Base-by-base conservation (phyloP, 2,329 filamentous ascomycete genomes). In the Harringtonia lauricola region DNA sequence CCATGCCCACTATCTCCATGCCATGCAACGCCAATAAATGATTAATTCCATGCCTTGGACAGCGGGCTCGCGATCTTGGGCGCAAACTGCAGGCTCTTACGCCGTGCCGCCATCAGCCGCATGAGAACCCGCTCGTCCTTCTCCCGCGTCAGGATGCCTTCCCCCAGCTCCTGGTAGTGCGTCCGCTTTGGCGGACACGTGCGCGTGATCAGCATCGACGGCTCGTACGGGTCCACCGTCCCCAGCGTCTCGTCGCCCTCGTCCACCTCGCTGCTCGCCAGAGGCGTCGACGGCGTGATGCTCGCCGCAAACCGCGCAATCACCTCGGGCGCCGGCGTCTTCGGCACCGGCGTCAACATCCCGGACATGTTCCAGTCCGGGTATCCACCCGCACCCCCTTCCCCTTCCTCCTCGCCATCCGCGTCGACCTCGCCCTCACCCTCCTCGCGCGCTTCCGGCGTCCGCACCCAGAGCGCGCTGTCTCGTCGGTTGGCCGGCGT, bases 41-140 rank as follows among this genome's bases (percentile, higher is more conserved):
- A 29, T 29, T 18, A 36, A 15, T 61, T 61, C 74, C 74, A 79
- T 22, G 70, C 64, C 54, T 68, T 76, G 22, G 76, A 72, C 52
- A 89, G 63, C 2, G 84, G 85, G 59, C 84, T 89, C 17, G 74
- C 80, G 46, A 86, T 65, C 62, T 83, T 83, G 26, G 84, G 85
- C 28, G 82, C 82, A 65, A 81, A 87, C 56, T 86, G 82, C 59
- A 87, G 59, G 56, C 82, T 90, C 73, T 86, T 87, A 48, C 85
- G 71, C 48, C 83, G 70, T 1, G 83, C 83, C 12, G 81, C 78
- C 70, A 85, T 77, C 48, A 89, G 64, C 39, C 79, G 70, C 61
- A 76, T 70, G 48, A 78, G 64, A 44, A 83, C 67, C 18, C 65
- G 66, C 53, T 74, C 66, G 53, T 80, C 72, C 60, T 74, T 74